Percentiles rank a stretch among this genome's conserved stretches.
Evolutionary conservation across 768 basidiomycete species (phyloP).

Genomic region (Rhizopogon roseolus): DNA sequence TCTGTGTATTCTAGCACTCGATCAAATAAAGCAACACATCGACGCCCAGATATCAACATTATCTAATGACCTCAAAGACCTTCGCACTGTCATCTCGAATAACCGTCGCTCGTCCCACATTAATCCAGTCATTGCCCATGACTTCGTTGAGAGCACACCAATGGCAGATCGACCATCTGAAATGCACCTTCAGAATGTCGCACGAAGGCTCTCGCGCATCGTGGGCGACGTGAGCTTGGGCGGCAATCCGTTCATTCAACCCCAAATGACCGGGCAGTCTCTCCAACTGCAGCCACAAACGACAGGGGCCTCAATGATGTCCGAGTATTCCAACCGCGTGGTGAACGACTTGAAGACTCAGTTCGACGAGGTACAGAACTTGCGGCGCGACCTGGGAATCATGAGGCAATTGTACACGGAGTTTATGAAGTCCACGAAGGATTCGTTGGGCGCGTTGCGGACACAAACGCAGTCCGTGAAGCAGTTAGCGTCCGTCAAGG

Average conservation of each 20-base stretch:
- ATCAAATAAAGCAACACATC: slow-evolving; percentile 98
- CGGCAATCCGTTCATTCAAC: slow-evolving; percentile 35
- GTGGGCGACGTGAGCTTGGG: slow-evolving; percentile 40
- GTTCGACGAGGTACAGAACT: slow-evolving; percentile 91
- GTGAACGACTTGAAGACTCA: slow-evolving; percentile 85
- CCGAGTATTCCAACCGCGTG: slow-evolving; percentile 69
- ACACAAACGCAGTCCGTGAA: slow-evolving; percentile 85
- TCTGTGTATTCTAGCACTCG: slow-evolving; percentile 59
- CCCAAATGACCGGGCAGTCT: slow-evolving; percentile 65
- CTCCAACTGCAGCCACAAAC: slow-evolving; percentile 56
- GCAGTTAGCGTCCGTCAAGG: slow-evolving; percentile 74
- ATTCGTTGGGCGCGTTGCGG: slow-evolving; percentile 71
- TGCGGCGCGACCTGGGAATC: slow-evolving; percentile 88
- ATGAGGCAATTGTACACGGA: slow-evolving; percentile 95
- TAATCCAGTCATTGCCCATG: slow-evolving; percentile 45
- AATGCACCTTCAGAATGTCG: slow-evolving; percentile 66
- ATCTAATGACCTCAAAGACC: slow-evolving; percentile 86
- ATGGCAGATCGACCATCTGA: slow-evolving; percentile 66
- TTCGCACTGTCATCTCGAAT: slow-evolving; percentile 60
- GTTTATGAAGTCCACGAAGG: slow-evolving; percentile 90
- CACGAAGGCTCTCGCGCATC: slow-evolving; percentile 69
- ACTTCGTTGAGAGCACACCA: slow-evolving; percentile 65
- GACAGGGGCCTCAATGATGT: slow-evolving; percentile 71
- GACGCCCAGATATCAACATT: slow-evolving; percentile 84
- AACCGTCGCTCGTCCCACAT: slow-evolving; percentile 48